phyloP scores from a whole-genome alignment of 148 eudicot species.

The Chenopodium berlandieri region DNA sequence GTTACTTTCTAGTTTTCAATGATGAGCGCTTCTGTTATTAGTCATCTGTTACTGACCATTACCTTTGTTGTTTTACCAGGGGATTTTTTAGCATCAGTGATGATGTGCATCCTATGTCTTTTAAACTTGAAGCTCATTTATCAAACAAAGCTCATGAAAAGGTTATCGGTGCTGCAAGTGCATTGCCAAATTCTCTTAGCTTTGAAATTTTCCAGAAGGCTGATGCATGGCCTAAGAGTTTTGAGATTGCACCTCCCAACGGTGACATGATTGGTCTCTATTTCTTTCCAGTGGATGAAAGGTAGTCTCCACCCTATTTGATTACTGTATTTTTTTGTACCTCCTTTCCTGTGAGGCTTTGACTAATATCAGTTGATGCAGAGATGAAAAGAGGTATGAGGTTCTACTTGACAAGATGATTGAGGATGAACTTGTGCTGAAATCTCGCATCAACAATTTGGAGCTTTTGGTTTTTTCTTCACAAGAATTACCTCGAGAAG shows the following conservation, averaged over 20 bases:
- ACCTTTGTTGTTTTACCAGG: constrained; percentile 17
- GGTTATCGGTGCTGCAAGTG: constrained; percentile 28
- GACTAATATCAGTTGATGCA: constrained; percentile 12
- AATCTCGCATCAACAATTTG: constrained; percentile 24
- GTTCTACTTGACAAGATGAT: constrained; percentile 25
- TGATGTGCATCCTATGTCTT: constrained; percentile 8
- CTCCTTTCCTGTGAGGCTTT: not conserved
- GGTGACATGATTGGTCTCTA: constrained; percentile 33
- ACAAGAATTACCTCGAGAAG: constrained; percentile 30
- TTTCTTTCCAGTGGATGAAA: constrained; percentile 34
- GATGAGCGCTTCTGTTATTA: not conserved
- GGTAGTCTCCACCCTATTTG: constrained; percentile 21
- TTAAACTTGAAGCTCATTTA: constrained; percentile 34
- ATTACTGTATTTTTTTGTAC: not conserved
- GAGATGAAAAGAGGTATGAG: constrained; percentile 33
- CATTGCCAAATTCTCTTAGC: constrained; percentile 24
- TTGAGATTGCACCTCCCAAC: constrained; percentile 28
- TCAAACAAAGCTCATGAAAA: constrained; percentile 39
- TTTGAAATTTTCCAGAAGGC: constrained; percentile 19
- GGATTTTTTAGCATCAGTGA: constrained; percentile 26
- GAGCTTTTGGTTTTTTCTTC: constrained; percentile 40
- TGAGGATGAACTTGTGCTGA: constrained; percentile 27
- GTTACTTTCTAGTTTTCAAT: not conserved
- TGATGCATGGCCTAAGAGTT: constrained; percentile 36
- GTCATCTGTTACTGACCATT: not conserved